These are phyloP conservation scores for Leishmania lainsoni DNA, from an alignment of 208 protist genomes.

Conservation along the genomic window DNA sequence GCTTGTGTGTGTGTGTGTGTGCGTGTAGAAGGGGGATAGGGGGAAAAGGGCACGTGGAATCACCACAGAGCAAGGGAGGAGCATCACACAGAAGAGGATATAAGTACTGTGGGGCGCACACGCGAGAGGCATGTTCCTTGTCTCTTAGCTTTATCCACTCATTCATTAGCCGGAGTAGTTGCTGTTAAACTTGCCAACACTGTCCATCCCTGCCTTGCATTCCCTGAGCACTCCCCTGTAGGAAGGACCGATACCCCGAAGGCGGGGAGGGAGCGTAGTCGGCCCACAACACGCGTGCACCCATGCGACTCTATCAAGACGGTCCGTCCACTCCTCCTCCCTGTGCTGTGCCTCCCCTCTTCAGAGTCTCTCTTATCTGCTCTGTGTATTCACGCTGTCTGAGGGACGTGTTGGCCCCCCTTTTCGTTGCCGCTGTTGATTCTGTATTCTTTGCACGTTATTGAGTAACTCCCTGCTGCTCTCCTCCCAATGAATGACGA, in stretches of 20 bases:
- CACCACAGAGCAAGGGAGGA: not conserved
- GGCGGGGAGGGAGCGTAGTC: not conserved
- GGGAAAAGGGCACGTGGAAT: not conserved
- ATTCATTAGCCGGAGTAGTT: not conserved
- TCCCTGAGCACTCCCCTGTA: not conserved
- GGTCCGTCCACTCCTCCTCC: not conserved
- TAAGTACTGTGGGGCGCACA: not conserved
- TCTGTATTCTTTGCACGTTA: not conserved
- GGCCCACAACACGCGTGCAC: not conserved
- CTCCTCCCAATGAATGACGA: not conserved
- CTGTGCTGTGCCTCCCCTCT: not conserved
- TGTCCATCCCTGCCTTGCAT: not conserved
- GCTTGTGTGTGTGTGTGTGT: not conserved
- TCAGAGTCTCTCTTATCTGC: not conserved
- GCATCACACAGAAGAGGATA: not conserved
- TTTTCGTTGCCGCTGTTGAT: not conserved
- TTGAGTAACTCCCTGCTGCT: not conserved
- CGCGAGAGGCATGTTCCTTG: not conserved
- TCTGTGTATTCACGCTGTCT: not conserved
- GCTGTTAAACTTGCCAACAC: not conserved
- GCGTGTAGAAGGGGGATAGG: not conserved
- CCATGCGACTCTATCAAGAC: not conserved
- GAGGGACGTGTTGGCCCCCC: not conserved
- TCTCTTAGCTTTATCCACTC: not conserved
- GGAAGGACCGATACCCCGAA: not conserved